These are phyloP conservation scores for Scleroderma bovista DNA, from an alignment of 768 basidiomycete genomes.

Conservation along the genomic window DNA sequence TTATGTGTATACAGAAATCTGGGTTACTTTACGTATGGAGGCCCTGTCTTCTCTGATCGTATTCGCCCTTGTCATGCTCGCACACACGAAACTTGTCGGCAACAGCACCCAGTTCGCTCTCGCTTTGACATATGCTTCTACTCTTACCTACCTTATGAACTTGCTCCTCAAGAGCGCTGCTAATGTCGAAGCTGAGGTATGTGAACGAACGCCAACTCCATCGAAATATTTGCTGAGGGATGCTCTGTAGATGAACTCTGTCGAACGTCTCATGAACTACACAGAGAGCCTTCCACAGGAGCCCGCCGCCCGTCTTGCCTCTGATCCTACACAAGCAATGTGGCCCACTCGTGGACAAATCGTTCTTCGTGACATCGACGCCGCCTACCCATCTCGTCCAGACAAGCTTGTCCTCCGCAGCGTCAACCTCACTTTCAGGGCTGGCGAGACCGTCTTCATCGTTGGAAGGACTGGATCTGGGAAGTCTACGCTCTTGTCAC, in stretches of 20 bases:
- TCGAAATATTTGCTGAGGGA: neutral
- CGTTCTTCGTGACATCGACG: constrained; percentile 52
- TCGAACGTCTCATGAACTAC: constrained; percentile 25
- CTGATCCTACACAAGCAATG: constrained; percentile 14
- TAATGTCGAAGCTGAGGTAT: constrained; percentile 23
- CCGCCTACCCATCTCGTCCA: constrained; percentile 70
- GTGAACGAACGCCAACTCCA: neutral
- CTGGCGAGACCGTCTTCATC: constrained; percentile 69
- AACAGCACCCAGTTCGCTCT: constrained; percentile 20
- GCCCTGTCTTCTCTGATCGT: constrained; percentile 22
- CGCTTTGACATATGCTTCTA: constrained; percentile 24
- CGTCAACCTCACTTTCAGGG: constrained; percentile 60
- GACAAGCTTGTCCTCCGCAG: constrained; percentile 52
- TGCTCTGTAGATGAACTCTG: constrained; percentile 21
- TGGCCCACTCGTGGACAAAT: constrained; percentile 53
- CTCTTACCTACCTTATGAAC: constrained; percentile 24
- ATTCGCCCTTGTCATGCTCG: constrained; percentile 21
- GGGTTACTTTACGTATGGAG: constrained; percentile 29
- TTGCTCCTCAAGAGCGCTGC: constrained; percentile 22
- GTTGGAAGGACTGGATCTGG: constrained; percentile 76
- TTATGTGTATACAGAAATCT: constrained; percentile 19
- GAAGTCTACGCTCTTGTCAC: constrained; percentile 62
- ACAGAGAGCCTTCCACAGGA: constrained; percentile 19
- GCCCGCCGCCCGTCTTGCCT: constrained; percentile 14
- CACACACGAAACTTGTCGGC: constrained; percentile 20